These are phyloP conservation scores for Lepiota venenata DNA, from an alignment of 768 basidiomycete species.

Conservation along the genomic window DNA sequence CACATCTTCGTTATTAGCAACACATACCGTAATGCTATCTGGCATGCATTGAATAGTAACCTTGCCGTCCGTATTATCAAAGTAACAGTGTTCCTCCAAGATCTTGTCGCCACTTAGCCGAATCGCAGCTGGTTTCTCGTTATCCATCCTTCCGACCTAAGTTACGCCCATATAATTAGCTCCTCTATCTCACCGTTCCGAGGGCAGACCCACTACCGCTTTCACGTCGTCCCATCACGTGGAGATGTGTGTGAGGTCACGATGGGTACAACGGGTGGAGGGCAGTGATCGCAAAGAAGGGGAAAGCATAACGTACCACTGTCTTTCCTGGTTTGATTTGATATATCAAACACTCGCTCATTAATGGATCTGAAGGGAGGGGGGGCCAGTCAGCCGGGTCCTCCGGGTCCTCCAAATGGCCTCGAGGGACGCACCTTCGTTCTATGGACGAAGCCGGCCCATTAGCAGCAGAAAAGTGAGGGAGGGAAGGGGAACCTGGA, in stretches of 20 bases:
- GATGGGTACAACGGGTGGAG: too few relatives aligned
- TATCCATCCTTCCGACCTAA: constrained; percentile 87
- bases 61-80: constrained; percentile 83
- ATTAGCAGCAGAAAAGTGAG: constrained; percentile 11
- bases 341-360: constrained; percentile 94
- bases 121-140: constrained; percentile 79
- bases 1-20: constrained; percentile 1
- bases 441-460: constrained; percentile 12
- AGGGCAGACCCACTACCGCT: too few relatives aligned
- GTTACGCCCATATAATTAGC: not conserved
- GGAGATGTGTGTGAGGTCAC: too few relatives aligned
- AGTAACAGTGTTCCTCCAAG: constrained; percentile 87
- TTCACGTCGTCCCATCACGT: too few relatives aligned
- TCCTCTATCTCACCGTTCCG: not conserved
- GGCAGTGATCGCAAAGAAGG: not conserved
- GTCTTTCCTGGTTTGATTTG: constrained; percentile 87
- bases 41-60: constrained; percentile 80
- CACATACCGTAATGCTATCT: constrained; percentile 76
- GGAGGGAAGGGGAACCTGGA: constrained; percentile 5
- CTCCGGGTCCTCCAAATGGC: constrained; percentile 9
- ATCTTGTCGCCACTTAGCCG: constrained; percentile 92
- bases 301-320: constrained; percentile 41
- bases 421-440: constrained; percentile 20
- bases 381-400: constrained; percentile 12
- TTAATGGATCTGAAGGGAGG: constrained; percentile 70